These are phyloP conservation scores for Polygonum maritimum DNA, from an alignment of 148 eudicot genomes.

Conservation along the genomic window DNA sequence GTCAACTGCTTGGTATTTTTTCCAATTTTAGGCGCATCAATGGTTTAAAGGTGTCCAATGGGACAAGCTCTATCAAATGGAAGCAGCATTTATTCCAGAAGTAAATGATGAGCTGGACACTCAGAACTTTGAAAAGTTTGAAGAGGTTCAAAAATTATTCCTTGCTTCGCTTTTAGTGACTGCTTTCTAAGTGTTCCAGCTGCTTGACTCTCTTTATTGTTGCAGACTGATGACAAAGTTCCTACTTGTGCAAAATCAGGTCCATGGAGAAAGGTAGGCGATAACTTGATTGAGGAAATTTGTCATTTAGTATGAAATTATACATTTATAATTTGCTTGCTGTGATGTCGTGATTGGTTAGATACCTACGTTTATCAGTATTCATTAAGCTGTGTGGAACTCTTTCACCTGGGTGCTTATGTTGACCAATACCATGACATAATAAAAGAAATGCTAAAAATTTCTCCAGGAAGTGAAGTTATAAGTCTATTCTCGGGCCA, in stretches of 20 bases:
- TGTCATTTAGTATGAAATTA: background rate
- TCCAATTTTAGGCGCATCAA: conserved; percentile 61
- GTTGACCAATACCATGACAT: background rate
- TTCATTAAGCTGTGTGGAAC: background rate
- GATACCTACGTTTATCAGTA: background rate
- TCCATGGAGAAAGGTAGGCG: conserved; percentile 97
- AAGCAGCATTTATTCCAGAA: conserved; percentile 98
- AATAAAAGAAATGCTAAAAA: background rate
- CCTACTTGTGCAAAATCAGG: conserved; percentile 60
- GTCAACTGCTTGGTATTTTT: background rate
- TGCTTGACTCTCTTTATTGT: conserved; percentile 12
- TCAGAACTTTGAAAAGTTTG: conserved; percentile 94
- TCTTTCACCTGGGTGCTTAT: background rate
- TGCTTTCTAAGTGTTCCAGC: conserved; percentile 8
- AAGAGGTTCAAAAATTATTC: conserved; percentile 52
- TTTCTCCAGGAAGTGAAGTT: background rate
- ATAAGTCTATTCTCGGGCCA: background rate
- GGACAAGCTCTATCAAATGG: conserved; percentile 79
- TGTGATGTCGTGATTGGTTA: background rate
- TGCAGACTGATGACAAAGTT: conserved; percentile 64
- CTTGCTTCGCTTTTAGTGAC: background rate
- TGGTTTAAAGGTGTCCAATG: conserved; percentile 88
- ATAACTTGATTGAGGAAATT: background rate
- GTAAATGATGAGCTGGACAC: conserved; percentile 97
- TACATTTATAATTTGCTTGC: background rate